These are phyloP conservation scores for Nephelium lappaceum DNA, from an alignment of 345 rosid species.

Conservation along the genomic window DNA sequence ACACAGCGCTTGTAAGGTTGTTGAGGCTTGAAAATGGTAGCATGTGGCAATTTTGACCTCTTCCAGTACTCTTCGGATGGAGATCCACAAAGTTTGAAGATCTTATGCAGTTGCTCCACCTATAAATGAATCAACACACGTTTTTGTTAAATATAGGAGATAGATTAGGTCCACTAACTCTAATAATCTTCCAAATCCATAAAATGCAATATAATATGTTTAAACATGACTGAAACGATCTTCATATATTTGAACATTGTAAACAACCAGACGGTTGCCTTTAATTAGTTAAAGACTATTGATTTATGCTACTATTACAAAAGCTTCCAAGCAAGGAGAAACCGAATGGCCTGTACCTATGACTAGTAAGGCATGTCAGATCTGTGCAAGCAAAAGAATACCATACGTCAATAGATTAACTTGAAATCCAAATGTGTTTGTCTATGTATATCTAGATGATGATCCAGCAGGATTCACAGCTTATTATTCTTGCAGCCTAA, in stretches of 20 bases:
- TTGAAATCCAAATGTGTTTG: too few species aligned
- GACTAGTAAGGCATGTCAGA: neutral
- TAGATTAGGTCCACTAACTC: neutral
- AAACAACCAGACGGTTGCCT: too few species aligned
- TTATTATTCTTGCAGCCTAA: too few species aligned
- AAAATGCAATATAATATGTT: neutral
- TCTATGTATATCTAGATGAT: too few species aligned
- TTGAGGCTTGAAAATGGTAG: slow-evolving; percentile 61
- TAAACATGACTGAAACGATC: too few species aligned
- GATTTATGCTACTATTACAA: neutral
- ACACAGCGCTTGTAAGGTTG: slow-evolving; percentile 57
- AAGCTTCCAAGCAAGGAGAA: too few species aligned
- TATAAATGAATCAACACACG: slow-evolving; percentile 18
- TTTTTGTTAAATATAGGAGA: neutral
- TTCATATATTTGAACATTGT: too few species aligned
- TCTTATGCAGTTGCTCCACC: slow-evolving; percentile 68
- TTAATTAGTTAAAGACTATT: neutral
- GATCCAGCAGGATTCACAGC: too few species aligned
- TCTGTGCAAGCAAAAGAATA: too few species aligned
- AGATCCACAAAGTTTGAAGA: slow-evolving; percentile 67
- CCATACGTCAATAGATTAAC: too few species aligned
- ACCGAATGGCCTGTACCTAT: neutral
- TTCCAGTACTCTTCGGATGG: slow-evolving; percentile 64
- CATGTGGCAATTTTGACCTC: slow-evolving; percentile 56
- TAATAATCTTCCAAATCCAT: neutral